Conservation (phyloP, 768 basidiomycete genomes). For the Hebeloma cylindrosporum region DNA sequence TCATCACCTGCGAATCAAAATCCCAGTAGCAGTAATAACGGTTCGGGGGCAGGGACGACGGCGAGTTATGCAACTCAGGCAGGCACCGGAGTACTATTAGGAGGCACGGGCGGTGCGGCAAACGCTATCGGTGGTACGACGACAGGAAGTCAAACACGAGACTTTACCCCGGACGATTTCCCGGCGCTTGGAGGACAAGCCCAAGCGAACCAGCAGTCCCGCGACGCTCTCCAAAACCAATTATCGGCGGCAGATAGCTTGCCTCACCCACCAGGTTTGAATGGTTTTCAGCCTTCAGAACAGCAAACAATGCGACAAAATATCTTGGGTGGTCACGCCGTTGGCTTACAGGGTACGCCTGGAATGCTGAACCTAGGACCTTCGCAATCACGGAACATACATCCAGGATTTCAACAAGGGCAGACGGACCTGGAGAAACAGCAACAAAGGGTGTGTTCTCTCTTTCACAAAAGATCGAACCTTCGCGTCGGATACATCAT, state of each 20-base stretch:
- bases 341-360: slow-evolving; percentile 49
- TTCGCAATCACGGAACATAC: slow-evolving; percentile 44
- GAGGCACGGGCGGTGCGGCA: slow-evolving; percentile 37
- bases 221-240: slow-evolving; percentile 34
- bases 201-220: slow-evolving; percentile 35
- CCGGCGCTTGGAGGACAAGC: slow-evolving; percentile 77
- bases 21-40: slow-evolving; percentile 38
- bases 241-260: slow-evolving; percentile 39
- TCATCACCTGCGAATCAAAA: slow-evolving; percentile 51
- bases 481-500: slow-evolving; percentile 3
- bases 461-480: slow-evolving; percentile 5
- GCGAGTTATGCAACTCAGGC: slow-evolving; percentile 86
- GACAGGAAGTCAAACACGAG: slow-evolving; percentile 47
- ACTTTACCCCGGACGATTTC: slow-evolving; percentile 88
- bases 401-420: slow-evolving; percentile 55
- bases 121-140: slow-evolving; percentile 38
- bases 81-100: slow-evolving; percentile 58
- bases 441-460: slow-evolving; percentile 55
- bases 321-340: slow-evolving; percentile 52
- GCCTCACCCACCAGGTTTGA: slow-evolving; percentile 75
- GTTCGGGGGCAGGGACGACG: slow-evolving; percentile 35
- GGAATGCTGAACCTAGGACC: slow-evolving; percentile 62
- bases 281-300: slow-evolving; percentile 57
- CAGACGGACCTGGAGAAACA: slow-evolving; percentile 69
- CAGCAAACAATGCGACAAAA: slow-evolving; percentile 60